Base-by-base conservation (phyloP, 2,329 filamentous ascomycete species). In the Aspergillus transmontanensis region DNA sequence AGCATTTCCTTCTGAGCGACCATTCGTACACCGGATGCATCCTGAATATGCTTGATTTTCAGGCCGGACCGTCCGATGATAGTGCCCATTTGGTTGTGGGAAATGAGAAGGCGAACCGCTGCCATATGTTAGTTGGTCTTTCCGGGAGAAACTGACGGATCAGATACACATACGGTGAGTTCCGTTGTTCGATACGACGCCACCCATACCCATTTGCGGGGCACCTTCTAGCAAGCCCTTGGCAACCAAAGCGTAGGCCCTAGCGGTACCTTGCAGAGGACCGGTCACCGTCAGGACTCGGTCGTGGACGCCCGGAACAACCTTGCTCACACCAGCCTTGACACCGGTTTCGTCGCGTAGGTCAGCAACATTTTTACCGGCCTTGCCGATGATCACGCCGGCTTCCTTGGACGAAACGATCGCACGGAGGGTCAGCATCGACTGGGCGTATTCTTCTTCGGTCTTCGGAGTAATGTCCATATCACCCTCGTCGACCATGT, bases 1-100 rank as follows among this genome's bases (percentile, higher is more conserved):
- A 99, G 89, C 95, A 99, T 99, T 75, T 99, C 95, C 83, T 99
- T 99, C 81, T 99, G 95, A 46, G 95, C 95, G 56, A 99, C 94
- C 95, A 99, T 99, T 76, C 95, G 94, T 63, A 98, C 95, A 68
- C 94, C 94, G 6, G 95, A 98, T 34, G 89, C 90, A 78, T 99
- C 95, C 79, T 99, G 95, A 71, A 99, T 99, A 78, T 97, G 92
- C 86, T 99, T 99, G 85, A 99, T 99, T 85, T 98, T 99, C 70
- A 97, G 86, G 64, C 95, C 95, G 79, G 96, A 92, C 69, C 93
- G 89, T 73, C 95, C 95, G 76, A 99, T 99, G 82, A 99, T 97
- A 73, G 95, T 99, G 66, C 95, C 95, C 95, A 99, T 99, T 82
- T 99, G 95, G 80, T 98, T 98, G 84, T 99, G 94, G 39, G 95